These are phyloP conservation scores for Dittrichia graveolens DNA, from an alignment of 129 eudicot genomes.

Conservation along the genomic window DNA sequence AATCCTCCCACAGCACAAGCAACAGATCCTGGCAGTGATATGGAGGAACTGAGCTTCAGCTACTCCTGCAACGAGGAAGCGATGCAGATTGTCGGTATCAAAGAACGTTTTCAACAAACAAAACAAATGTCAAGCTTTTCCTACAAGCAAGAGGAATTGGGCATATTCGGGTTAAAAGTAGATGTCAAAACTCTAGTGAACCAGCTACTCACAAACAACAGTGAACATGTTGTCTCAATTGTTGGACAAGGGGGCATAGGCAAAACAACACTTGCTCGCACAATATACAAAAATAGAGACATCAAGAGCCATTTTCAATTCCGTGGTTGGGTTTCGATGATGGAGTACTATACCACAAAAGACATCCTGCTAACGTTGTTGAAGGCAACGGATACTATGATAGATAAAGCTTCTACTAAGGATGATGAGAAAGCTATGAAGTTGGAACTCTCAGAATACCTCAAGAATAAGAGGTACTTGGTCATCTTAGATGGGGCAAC, in stretches of 20 bases:
- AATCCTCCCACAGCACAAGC: neutral
- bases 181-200: conserved; percentile 24
- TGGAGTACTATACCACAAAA: conserved; percentile 16
- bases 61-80: conserved; percentile 32
- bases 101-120: conserved; percentile 18
- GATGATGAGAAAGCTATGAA: conserved; percentile 26
- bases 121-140: conserved; percentile 32
- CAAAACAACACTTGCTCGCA: conserved; percentile 51
- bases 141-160: conserved; percentile 38
- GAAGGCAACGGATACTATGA: conserved; percentile 14
- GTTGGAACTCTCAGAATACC: conserved; percentile 17
- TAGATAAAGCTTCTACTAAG: conserved; percentile 22
- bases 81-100: conserved; percentile 28
- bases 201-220: conserved; percentile 15
- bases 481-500: conserved; percentile 31
- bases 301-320: conserved; percentile 39
- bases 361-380: conserved; percentile 35
- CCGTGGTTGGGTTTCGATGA: conserved; percentile 46
- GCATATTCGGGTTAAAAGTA: conserved; percentile 34
- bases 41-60: conserved; percentile 31
- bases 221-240: conserved; percentile 31
- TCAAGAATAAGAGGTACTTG: conserved; percentile 34
- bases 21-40: neutral
- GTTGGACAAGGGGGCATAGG: conserved; percentile 48
- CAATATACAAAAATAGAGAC: conserved; percentile 26